Evolutionary conservation across 2,329 filamentous ascomycete species (phyloP).

Genomic region (Pezicula carpinea): DNA sequence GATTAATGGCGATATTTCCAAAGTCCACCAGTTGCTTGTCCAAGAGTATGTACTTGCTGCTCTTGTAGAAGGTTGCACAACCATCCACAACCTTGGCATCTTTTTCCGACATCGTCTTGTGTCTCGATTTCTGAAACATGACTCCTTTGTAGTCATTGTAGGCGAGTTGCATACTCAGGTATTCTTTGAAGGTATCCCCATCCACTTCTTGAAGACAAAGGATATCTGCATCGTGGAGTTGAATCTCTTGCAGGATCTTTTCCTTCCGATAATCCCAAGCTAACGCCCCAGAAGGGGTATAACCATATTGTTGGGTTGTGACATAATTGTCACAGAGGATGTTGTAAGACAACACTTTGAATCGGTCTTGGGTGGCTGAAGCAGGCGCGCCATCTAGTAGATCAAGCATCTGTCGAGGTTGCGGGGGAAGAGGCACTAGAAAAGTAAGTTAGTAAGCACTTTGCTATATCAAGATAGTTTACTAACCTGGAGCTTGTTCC

Average conservation of each 20-base stretch:
- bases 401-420: constrained; percentile 72
- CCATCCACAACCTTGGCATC: constrained; percentile 90
- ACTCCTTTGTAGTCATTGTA: constrained; percentile 90
- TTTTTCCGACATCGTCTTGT: constrained; percentile 86
- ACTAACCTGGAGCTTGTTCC: constrained; percentile 79
- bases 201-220: constrained; percentile 93
- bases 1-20: constrained; percentile 83
- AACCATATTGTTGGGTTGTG: constrained; percentile 80
- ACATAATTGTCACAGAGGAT: constrained; percentile 93
- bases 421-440: constrained; percentile 71
- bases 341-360: constrained; percentile 91
- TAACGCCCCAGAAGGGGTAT: constrained; percentile 77
- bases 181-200: constrained; percentile 85
- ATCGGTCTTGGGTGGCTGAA: constrained; percentile 55
- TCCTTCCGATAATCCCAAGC: constrained; percentile 83
- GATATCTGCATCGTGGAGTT: constrained; percentile 77
- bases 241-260: constrained; percentile 78
- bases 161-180: constrained; percentile 81
- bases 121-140: constrained; percentile 85
- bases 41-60: constrained; percentile 86
- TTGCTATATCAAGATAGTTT: constrained; percentile 17
- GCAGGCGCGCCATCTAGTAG: constrained; percentile 61
- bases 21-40: constrained; percentile 96
- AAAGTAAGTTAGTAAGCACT: constrained; percentile 6
- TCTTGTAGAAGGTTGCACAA: constrained; percentile 95